These are phyloP conservation scores for Monascus ruber DNA, from an alignment of 2,329 filamentous ascomycete species.

Conservation along the genomic window DNA sequence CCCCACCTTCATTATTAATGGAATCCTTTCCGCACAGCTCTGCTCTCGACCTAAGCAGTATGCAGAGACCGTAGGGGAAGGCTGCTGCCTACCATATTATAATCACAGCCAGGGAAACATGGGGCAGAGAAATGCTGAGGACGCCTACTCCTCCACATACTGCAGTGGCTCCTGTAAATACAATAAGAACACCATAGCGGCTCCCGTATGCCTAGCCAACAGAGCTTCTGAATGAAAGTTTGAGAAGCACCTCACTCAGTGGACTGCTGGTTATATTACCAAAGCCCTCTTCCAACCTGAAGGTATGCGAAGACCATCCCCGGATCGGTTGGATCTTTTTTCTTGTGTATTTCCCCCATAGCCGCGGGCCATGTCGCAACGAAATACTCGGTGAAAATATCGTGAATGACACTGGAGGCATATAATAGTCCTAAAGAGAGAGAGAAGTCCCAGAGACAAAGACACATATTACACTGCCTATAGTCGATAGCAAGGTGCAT, in stretches of 20 bases:
- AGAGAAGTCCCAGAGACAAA: conserved; percentile 40
- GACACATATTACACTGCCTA: conserved; percentile 29
- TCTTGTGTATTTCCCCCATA: conserved; percentile 30
- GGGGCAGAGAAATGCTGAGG: neutral
- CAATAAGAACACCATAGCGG: conserved; percentile 16
- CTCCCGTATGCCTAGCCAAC: conserved; percentile 15
- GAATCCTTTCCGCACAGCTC: no score
- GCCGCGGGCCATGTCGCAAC: conserved; percentile 36
- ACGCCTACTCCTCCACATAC: conserved; percentile 15
- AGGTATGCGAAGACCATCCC: conserved; percentile 40
- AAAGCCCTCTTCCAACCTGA: conserved; percentile 38
- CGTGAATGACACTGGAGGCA: conserved; percentile 33
- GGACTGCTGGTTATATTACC: conserved; percentile 42
- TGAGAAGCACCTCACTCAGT: conserved; percentile 34
- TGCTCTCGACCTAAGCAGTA: no score
- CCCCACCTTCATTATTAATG: no score
- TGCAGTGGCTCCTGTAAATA: conserved; percentile 16
- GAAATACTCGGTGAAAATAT: conserved; percentile 35
- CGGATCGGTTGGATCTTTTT: conserved; percentile 28
- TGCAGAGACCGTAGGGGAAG: no score
- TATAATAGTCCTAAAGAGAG: conserved; percentile 29
- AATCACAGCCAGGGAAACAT: no score
- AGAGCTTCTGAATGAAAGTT: conserved; percentile 7
- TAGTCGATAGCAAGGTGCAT: conserved; percentile 30
- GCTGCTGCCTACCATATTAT: no score